A percentile compares a stretch with the other conserved stretches of the same genome.
phyloP scores from a whole-genome alignment of 2,329 filamentous ascomycete species.

The Cephalotrichum gorgonifer region DNA sequence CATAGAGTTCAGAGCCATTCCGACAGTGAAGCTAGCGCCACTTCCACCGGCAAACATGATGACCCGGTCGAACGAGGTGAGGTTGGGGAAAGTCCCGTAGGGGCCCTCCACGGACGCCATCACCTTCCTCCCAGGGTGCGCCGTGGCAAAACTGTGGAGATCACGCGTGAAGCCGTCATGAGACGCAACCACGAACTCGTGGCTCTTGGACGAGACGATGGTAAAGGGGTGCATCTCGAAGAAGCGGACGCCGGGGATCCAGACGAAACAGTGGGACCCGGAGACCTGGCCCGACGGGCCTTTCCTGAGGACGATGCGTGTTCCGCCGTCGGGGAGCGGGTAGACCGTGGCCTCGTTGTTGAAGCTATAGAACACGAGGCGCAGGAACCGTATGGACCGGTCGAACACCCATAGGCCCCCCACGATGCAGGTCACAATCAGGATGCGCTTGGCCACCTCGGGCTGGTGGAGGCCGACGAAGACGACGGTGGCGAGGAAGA shows the following conservation, averaged over 20 bases:
- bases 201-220: constrained; percentile 35
- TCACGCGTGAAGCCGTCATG: constrained; percentile 49
- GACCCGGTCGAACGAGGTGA: constrained; percentile 40
- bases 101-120: constrained; percentile 46
- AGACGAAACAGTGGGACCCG: constrained; percentile 54
- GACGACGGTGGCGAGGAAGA: constrained; percentile 37
- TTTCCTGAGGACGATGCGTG: constrained; percentile 42
- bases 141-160: constrained; percentile 38
- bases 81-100: constrained; percentile 45
- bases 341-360: constrained; percentile 43
- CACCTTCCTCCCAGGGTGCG: constrained; percentile 36
- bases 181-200: constrained; percentile 49
- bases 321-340: constrained; percentile 42
- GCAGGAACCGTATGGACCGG: constrained; percentile 33
- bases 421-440: constrained; percentile 30
- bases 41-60: constrained; percentile 52
- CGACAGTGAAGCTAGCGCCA: constrained; percentile 45
- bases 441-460: constrained; percentile 25
- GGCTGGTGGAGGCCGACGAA: constrained; percentile 42
- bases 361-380: constrained; percentile 31
- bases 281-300: constrained; percentile 33
- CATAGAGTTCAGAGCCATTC: constrained; percentile 21
- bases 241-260: constrained; percentile 46
- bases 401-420: constrained; percentile 40
- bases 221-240: constrained; percentile 56